Evolutionary conservation across 2,329 filamentous ascomycete species (phyloP), one percentile per base, ranked within the genome.

Genomic region (Dendryphion nanum): DNA sequence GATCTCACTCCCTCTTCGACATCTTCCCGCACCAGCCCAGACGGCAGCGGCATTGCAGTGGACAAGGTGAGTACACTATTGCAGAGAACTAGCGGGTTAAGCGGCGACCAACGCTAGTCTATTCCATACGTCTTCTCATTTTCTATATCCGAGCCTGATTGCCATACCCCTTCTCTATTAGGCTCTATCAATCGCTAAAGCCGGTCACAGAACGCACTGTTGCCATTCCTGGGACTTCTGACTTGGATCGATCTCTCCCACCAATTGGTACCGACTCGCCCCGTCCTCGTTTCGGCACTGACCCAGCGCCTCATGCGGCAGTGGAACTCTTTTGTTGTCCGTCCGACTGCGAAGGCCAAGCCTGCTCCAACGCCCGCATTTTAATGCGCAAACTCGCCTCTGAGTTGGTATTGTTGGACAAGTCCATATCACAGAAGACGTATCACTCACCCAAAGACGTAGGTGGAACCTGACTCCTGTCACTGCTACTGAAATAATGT

Each of bases 341-440:
- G 35, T 42, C 53, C 33, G 38, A 42, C 39, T 60, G 50, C 37
- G 18, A 42, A 39, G 50, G 51, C 45, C 46, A 53, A 46, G 45
- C 40, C 47, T 61, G 55, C 40, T 48, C 38, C 30, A 45, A 42
- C 37, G 35, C 46, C 37, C 52, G 51, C 40, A 42, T 29, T 42
- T 50, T 57, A 45, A 46, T 55, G 41, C 50, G 43, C 41, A 51
- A 48, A 42, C 45, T 55, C 44, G 51, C 54, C 44, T 38, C 49
- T 19, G 47, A 54, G 41, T 33, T 56, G 38, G 32, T 37, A 23
- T 33, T 44, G 26, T 38, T 57, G 18, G 42, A 55, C 29, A 37
- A 40, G 41, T 45, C 37, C 16, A 41, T 55, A 33, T 51, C 50
- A 26, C 50, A 42, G 20, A 51, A 41, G 44, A 44, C 49, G 17